Evolutionary conservation across 1,284 basidiomycete genomes (phyloP).

Genomic region (Apiotrichum porosum): DNA sequence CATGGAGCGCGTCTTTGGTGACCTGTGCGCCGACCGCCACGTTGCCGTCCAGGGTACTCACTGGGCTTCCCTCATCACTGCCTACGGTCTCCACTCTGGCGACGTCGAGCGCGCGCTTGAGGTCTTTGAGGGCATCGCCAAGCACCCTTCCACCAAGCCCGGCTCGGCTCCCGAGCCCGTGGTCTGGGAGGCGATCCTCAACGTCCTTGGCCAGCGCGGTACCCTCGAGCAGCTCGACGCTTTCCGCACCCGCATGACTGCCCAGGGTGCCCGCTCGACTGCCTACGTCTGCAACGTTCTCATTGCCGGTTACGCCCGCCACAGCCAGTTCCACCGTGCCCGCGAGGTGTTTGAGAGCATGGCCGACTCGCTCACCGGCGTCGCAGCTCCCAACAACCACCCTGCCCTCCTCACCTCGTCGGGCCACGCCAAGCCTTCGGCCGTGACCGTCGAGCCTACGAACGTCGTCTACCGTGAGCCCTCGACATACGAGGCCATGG

Average conservation of each 20-base stretch:
- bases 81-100: constrained; percentile 74
- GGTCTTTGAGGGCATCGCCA: constrained; percentile 70
- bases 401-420: constrained; percentile 55
- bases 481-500: constrained; percentile 74
- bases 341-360: constrained; percentile 79
- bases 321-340: constrained; percentile 65
- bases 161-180: constrained; percentile 65
- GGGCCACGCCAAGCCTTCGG: constrained; percentile 44
- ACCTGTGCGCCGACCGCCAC: constrained; percentile 54
- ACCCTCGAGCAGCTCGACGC: constrained; percentile 71
- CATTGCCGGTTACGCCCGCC: constrained; percentile 79
- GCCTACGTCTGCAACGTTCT: constrained; percentile 93
- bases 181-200: constrained; percentile 85
- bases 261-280: constrained; percentile 73
- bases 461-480: constrained; percentile 79
- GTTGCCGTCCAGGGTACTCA: constrained; percentile 75
- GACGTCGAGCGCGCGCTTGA: constrained; percentile 71
- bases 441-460: constrained; percentile 50
- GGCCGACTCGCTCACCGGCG: constrained; percentile 67
- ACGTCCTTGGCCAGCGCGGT: constrained; percentile 74
- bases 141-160: constrained; percentile 50
- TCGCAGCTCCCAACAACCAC: constrained; percentile 87
- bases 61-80: constrained; percentile 88
- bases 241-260: constrained; percentile 63
- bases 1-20: constrained; percentile 69